Percentiles rank a stretch among this genome's conserved stretches.
phyloP scores from a whole-genome alignment of 2,329 filamentous ascomycete genomes.

The Dryadomyces quercivorus region DNA sequence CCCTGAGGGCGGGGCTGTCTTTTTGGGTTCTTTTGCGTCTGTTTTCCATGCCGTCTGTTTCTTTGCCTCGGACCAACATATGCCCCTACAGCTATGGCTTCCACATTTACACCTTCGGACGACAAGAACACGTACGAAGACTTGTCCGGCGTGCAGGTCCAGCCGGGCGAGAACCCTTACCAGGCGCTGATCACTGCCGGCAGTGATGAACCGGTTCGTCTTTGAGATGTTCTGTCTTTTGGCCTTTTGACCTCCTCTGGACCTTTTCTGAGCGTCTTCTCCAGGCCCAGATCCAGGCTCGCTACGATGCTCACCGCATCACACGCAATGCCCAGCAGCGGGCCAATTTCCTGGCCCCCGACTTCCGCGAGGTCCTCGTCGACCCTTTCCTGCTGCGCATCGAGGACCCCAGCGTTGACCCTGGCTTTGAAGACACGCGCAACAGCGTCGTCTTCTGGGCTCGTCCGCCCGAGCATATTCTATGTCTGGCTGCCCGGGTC shows the following conservation, averaged over 20 bases:
- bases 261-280: not conserved
- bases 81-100: conserved; percentile 1
- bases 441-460: conserved; percentile 86
- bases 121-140: conserved; percentile 40
- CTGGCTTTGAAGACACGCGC: conserved; percentile 60
- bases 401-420: conserved; percentile 49
- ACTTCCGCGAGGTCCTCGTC: conserved; percentile 59
- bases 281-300: conserved; percentile 54
- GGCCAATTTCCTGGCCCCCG: conserved; percentile 54
- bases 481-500: conserved; percentile 52
- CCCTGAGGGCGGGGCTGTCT: not conserved
- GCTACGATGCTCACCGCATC: conserved; percentile 63
- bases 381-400: conserved; percentile 66
- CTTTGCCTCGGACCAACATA: not conserved
- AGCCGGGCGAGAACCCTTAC: conserved; percentile 59
- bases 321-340: conserved; percentile 67
- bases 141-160: conserved; percentile 35
- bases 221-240: not conserved
- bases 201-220: conserved; percentile 50
- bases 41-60: not conserved
- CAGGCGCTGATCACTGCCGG: conserved; percentile 59
- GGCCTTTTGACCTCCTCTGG: not conserved
- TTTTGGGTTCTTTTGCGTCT: not conserved
- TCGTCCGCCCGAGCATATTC: conserved; percentile 61
- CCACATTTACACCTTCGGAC: conserved; percentile 24